Evolutionary conservation across 106 monocot species (phyloP).

Genomic region (Dioscorea alata): DNA sequence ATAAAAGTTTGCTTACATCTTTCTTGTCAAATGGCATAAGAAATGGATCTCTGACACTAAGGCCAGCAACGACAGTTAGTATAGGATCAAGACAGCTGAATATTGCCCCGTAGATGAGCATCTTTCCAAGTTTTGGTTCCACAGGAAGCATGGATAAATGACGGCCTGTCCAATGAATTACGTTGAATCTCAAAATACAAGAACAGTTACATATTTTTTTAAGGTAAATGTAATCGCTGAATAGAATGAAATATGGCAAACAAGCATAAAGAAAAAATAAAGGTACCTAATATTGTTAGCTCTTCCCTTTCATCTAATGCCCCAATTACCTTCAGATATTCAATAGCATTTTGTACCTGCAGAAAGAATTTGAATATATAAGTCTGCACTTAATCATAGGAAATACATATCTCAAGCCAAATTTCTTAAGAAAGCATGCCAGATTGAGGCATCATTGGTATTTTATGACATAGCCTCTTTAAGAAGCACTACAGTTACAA

Average conservation of each 20-base stretch:
- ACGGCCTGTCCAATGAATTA: conserved; percentile 42
- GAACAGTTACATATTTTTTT: not conserved
- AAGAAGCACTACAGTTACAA: too few species aligned
- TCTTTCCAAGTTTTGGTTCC: conserved; percentile 97
- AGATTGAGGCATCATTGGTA: too few species aligned
- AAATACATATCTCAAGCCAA: too few species aligned
- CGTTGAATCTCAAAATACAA: not conserved
- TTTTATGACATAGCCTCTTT: too few species aligned
- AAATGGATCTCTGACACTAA: conserved; percentile 97
- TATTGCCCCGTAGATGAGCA: conserved; percentile 94
- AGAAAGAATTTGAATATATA: conserved; percentile 9
- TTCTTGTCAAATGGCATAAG: conserved; percentile 96
- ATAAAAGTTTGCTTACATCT: conserved; percentile 62
- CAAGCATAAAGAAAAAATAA: not conserved
- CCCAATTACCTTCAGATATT: conserved; percentile 94
- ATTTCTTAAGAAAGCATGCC: too few species aligned
- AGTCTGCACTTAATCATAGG: too few species aligned
- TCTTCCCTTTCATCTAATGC: conserved; percentile 94
- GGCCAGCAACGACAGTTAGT: conserved; percentile 92
- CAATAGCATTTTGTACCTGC: conserved; percentile 98
- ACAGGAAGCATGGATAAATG: conserved; percentile 92
- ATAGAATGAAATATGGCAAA: conserved; percentile 3
- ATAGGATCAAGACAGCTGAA: conserved; percentile 96
- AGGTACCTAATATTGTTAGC: conserved; percentile 74
- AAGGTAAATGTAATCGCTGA: not conserved